phyloP scores from a whole-genome alignment of 768 basidiomycete species.

The Fomitopsis serialis region DNA sequence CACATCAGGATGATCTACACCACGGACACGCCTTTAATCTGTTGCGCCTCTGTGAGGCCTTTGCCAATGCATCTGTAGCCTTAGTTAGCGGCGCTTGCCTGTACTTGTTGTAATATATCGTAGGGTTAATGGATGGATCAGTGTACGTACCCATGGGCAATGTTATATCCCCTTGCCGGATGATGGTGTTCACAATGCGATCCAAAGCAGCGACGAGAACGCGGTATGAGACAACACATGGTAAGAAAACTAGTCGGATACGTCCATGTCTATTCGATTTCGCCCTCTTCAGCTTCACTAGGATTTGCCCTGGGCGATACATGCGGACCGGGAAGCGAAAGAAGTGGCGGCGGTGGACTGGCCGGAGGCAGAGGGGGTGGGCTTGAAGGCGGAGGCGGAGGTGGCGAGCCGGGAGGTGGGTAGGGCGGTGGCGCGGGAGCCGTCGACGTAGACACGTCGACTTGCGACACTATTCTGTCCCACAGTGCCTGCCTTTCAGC shows the following conservation, averaged over 20 bases:
- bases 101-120: constrained; percentile 10
- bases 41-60: not conserved
- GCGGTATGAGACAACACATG: no score
- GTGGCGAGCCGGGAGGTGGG: constrained; percentile 19
- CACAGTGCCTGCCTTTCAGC: constrained; percentile 35
- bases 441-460: not conserved
- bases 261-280: constrained; percentile 32
- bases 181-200: no score
- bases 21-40: constrained; percentile 3
- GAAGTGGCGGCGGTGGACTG: constrained; percentile 2
- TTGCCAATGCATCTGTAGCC: constrained; percentile 11
- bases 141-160: not conserved
- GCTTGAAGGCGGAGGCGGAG: constrained; percentile 26
- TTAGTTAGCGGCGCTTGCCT: constrained; percentile 7
- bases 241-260: constrained; percentile 21
- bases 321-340: constrained; percentile 5
- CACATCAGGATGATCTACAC: not conserved
- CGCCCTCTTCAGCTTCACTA: no score
- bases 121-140: not conserved
- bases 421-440: constrained; percentile 8
- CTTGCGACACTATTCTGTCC: constrained; percentile 27
- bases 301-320: no score
- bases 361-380: constrained; percentile 19
- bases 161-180: no score
- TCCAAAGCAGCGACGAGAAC: not conserved